Percentiles rank a stretch among this genome's conserved stretches.
These are phyloP conservation scores for Rhexocercosporidium sp. DNA, from an alignment of 2,329 filamentous ascomycete genomes.

Conservation along the genomic window DNA sequence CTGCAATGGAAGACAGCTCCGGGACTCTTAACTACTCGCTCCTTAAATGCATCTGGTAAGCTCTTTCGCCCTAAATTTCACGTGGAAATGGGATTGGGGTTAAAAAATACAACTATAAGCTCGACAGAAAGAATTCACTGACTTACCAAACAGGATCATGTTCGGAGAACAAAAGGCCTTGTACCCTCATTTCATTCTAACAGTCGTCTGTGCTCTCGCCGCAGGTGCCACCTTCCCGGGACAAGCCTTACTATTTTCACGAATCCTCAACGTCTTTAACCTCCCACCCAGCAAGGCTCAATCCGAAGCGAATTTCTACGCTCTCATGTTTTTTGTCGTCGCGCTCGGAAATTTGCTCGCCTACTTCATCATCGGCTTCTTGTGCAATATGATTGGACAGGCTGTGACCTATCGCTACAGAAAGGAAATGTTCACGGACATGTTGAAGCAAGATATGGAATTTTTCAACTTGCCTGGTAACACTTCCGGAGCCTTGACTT, in stretches of 20 bases:
- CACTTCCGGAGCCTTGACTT: slow-evolving; percentile 82
- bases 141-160: slow-evolving; percentile 9
- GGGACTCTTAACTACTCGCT: slow-evolving; percentile 20
- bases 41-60: slow-evolving; percentile 22
- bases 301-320: slow-evolving; percentile 19
- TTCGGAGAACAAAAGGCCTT: slow-evolving; percentile 17
- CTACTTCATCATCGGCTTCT: slow-evolving; percentile 53
- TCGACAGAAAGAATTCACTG: not conserved
- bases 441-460: slow-evolving; percentile 87
- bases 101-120: not conserved
- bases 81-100: too few relatives aligned
- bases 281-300: slow-evolving; percentile 30
- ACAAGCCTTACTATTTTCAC: slow-evolving; percentile 40
- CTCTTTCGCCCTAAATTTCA: not conserved
- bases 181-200: slow-evolving; percentile 17
- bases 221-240: slow-evolving; percentile 46
- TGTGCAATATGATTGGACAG: slow-evolving; percentile 32
- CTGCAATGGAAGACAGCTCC: slow-evolving; percentile 7
- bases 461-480: slow-evolving; percentile 91
- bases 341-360: slow-evolving; percentile 11
- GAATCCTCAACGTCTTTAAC: slow-evolving; percentile 37
- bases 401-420: slow-evolving; percentile 61
- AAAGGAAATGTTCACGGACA: slow-evolving; percentile 70
- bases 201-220: slow-evolving; percentile 33
- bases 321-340: slow-evolving; percentile 27